Base-by-base conservation (phyloP, 2,329 filamentous ascomycete genomes). In the Juglanconis oblonga region DNA sequence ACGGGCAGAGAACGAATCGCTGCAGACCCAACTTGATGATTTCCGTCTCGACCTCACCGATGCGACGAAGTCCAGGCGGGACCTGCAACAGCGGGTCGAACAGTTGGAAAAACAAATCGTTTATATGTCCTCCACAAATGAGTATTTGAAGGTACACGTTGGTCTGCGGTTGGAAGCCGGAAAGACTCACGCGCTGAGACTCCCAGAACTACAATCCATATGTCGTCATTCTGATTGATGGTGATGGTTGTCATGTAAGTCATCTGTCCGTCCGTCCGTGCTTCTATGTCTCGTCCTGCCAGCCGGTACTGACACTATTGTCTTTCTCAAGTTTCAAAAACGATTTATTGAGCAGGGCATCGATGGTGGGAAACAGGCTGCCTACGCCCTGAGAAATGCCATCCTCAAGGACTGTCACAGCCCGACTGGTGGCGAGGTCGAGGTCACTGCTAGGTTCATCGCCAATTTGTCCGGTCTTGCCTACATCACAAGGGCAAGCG, bases 151-250 rank as follows among this genome's bases (percentile, higher is more conserved):
- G 77, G 81, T 83, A 77, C 61, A 62, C 40, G 5, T 14, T n/a
- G 5, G 7, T n/a, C 17, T 10, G 53, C 57, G 5, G 2, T 58
- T 64, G 59, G 33, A 17, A 45, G 57, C 58, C 38, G 40, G 44
- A 33, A 54, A 59, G 57, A 40, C 14, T 4, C 24, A 32, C 38
- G 57, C 10, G 61, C 62, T 59, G 51, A 63, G 66, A 69, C 59
- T 67, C 63, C 52, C 66, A 85, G 81, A 79, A 76, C 61, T 76
- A 74, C 53, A 87, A 86, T 70, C 77, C 81, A 45, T 88, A 88
- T 69, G 76, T 87, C 67, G 71, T 84, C 64, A 78, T 87, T 44
- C 69, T 87, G 65, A 81, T 89, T 65, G 86, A 88, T 69, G 86
- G 85, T 42, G 81, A 89, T 69, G 83, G 84, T 49, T 77, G 61